Percentiles rank a stretch among this genome's conserved stretches.
phyloP scores from a whole-genome alignment of 192 early-diverging fungal genomes.

The Umbelopsis sp. region DNA sequence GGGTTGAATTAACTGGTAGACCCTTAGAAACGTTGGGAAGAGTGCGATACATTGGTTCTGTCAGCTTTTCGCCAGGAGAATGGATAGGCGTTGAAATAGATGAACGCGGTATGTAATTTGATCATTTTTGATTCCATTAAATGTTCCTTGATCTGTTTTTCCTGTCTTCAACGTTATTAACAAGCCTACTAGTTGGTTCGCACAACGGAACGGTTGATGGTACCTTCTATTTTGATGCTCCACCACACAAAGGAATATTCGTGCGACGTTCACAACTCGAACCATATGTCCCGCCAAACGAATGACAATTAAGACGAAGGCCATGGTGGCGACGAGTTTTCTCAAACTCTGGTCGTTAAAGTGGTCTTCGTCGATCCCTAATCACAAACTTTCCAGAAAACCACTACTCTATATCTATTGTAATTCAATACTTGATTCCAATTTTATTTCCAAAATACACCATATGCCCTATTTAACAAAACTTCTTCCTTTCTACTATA shows the following conservation, averaged over 20 bases:
- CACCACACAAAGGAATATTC: conserved; percentile 8
- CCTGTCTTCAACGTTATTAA: not conserved
- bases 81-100: conserved; percentile 38
- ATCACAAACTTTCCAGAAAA: not conserved
- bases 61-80: conserved; percentile 26
- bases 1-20: conserved; percentile 26
- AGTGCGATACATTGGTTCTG: conserved; percentile 35
- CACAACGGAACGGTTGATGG: conserved; percentile 1
- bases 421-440: too few relatives aligned
- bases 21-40: conserved; percentile 32
- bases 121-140: too few relatives aligned
- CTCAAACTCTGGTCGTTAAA: conserved; percentile 1
- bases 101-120: conserved; percentile 22
- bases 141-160: not conserved
- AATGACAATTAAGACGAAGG: conserved; percentile 15
- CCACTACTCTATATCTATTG: not conserved
- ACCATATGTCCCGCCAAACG: conserved; percentile 2
- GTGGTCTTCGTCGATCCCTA: not conserved
- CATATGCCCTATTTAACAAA: too few relatives aligned
- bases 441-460: too few relatives aligned
- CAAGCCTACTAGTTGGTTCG: not conserved
- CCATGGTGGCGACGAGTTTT: conserved; percentile 19
- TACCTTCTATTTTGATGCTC: conserved; percentile 9
- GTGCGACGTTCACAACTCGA: not conserved
- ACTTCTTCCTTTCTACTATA: not conserved